Percentiles rank a stretch among this genome's conserved stretches.
Evolutionary conservation across 306 rosid genomes (phyloP).

Genomic region (Trifolium fragiferum): DNA sequence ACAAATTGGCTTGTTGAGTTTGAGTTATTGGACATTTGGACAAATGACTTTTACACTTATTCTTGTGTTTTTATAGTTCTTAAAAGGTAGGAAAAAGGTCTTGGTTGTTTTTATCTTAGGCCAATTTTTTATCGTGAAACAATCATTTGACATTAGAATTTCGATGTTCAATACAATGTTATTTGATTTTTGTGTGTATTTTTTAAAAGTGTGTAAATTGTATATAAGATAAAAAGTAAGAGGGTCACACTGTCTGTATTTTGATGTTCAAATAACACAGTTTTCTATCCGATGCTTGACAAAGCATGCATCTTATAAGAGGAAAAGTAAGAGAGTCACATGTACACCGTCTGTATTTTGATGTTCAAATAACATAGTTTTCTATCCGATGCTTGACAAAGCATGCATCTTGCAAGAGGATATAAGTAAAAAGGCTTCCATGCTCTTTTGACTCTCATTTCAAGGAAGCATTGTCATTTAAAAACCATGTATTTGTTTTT

Average conservation of each 20-base stretch:
- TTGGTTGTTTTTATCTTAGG: slow-evolving; percentile 20
- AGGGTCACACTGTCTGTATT: too few species aligned
- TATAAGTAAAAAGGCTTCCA: neutral
- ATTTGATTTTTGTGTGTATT: too few species aligned
- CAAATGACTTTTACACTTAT: neutral
- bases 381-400: slow-evolving; percentile 8
- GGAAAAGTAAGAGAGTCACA: too few species aligned
- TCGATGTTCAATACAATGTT: too few species aligned
- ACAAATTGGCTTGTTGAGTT: neutral
- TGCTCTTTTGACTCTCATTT: neutral
- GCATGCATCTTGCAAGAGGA: neutral
- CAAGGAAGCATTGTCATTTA: neutral
- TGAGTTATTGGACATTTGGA: neutral
- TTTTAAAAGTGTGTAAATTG: too few species aligned
- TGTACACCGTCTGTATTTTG: too few species aligned
- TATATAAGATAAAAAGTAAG: too few species aligned
- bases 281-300: slow-evolving; percentile 23
- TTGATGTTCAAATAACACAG: too few species aligned
- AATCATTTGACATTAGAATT: too few species aligned
- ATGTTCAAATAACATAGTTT: neutral
- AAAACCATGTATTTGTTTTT: neutral
- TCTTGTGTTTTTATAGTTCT: slow-evolving; percentile 17
- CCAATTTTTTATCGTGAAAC: neutral
- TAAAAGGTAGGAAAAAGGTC: neutral
- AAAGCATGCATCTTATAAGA: neutral